Base-by-base conservation (phyloP, 2,329 filamentous ascomycete genomes). In the Botrytis deweyae region DNA sequence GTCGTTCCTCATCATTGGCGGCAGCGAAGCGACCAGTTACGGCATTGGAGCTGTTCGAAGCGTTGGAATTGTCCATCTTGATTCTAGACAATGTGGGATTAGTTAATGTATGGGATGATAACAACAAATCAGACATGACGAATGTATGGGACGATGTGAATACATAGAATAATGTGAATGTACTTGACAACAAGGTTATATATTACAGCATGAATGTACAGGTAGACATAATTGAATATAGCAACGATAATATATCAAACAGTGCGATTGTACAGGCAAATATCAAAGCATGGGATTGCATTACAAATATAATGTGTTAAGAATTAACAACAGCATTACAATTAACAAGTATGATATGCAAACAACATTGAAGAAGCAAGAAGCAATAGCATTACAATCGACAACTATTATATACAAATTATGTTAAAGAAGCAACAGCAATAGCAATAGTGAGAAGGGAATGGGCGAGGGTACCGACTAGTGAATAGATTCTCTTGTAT, bases 171-270 rank as follows among this genome's bases (percentile, higher is more conserved):
- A 20, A 22, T 22, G 58, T 61, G 33, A 14, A 61, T 61, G 20
- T 38, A 61, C 5, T 14, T 36, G 29, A 36, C 18, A 22, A 59
- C n/a, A 1, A 14, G 25, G 12, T 20, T 20, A 4, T 29, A 33
- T 58, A 20, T 18, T 4, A 36, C 33, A 12, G 16, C 18, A 12
- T 14, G 1, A 25, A 38, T 61, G 10, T 25, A 61, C 20, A 25
- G 2, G 4, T 3, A 2, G 10, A 0, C 12, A 10, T 61, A 20
- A 1, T 16, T n/a, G 1, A 29, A 18, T 16, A 4, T 18, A 55
- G 14, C 6, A 8, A 7, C 6, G 3, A 55, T 3, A 38, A 25
- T 38, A 5, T 1, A 61, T 7, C 2, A 36, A 8, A 36, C 4
- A 33, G 18, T 59, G 1, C 1, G 5, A 36, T 2, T 22, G 16